phyloP scores from a whole-genome alignment of 2,329 filamentous ascomycete genomes.

The Cercospora sp. region DNA sequence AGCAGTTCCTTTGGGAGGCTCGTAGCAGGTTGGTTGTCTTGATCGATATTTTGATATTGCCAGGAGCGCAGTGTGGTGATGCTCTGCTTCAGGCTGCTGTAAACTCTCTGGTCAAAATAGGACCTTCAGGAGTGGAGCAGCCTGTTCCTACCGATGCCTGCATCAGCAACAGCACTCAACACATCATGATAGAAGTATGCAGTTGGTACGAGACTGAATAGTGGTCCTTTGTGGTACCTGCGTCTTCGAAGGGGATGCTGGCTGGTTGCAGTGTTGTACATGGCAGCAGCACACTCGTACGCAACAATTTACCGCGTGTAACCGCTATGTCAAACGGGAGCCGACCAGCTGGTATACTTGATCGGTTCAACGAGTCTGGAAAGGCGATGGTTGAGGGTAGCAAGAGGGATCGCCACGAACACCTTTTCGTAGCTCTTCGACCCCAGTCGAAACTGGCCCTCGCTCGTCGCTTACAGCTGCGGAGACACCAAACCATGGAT shows the following conservation, averaged over 20 bases:
- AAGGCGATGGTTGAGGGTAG: background rate
- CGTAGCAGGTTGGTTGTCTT: too few relatives aligned
- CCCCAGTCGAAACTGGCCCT: background rate
- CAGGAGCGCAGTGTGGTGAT: background rate
- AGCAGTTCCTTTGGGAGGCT: background rate
- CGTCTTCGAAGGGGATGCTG: background rate
- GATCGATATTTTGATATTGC: background rate
- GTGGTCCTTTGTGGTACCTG: background rate
- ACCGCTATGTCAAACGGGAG: slow-evolving; percentile 14
- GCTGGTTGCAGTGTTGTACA: background rate
- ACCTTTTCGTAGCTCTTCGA: background rate
- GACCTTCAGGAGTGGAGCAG: background rate
- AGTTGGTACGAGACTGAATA: background rate
- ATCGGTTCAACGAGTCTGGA: background rate
- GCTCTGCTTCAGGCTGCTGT: too few relatives aligned
- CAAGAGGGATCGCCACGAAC: background rate
- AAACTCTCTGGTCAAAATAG: background rate
- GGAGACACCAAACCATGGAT: background rate
- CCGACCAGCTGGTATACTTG: background rate
- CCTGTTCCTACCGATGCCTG: background rate
- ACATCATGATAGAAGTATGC: background rate
- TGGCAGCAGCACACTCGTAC: background rate
- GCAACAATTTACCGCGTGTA: slow-evolving; percentile 6
- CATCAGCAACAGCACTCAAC: background rate
- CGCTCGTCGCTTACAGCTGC: background rate